Evolutionary conservation across 2,329 filamentous ascomycete species (phyloP).

Genomic region (Penicillium vulpinum): DNA sequence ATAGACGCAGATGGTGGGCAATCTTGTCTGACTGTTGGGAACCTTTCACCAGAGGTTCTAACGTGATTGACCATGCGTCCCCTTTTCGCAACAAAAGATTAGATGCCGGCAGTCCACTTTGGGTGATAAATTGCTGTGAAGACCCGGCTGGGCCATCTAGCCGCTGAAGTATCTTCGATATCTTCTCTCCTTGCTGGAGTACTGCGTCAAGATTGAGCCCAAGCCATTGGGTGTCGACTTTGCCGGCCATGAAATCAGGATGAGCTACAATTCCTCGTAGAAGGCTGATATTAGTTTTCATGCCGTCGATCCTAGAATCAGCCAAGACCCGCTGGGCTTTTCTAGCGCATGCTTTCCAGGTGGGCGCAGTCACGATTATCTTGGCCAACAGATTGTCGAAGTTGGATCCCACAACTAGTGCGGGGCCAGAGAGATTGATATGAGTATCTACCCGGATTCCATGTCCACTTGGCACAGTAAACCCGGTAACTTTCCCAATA

Average conservation of each 20-base stretch:
- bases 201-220: conserved; percentile 50
- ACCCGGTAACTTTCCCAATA: conserved; percentile 59
- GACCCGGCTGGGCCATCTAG: background rate
- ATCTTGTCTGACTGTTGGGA: conserved; percentile 18
- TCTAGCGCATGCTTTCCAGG: conserved; percentile 53
- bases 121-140: conserved; percentile 12
- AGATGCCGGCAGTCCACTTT: conserved; percentile 29
- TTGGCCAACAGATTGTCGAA: conserved; percentile 63
- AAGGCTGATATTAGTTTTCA: conserved; percentile 60
- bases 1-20: conserved; percentile 56
- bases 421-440: conserved; percentile 44
- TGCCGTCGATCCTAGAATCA: conserved; percentile 57
- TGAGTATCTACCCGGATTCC: conserved; percentile 60
- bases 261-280: conserved; percentile 56
- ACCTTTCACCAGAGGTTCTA: conserved; percentile 39
- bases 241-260: conserved; percentile 50
- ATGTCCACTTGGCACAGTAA: conserved; percentile 58
- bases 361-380: conserved; percentile 56
- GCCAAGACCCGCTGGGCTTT: conserved; percentile 58
- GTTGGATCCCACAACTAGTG: conserved; percentile 51
- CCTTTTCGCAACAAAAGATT: conserved; percentile 57
- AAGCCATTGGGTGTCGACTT: conserved; percentile 60
- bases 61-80: conserved; percentile 58
- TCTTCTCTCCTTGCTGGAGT: conserved; percentile 35
- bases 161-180: conserved; percentile 21